These are phyloP conservation scores for Diaporthe citrichinensis DNA, from an alignment of 2,329 filamentous ascomycete species.

Conservation along the genomic window DNA sequence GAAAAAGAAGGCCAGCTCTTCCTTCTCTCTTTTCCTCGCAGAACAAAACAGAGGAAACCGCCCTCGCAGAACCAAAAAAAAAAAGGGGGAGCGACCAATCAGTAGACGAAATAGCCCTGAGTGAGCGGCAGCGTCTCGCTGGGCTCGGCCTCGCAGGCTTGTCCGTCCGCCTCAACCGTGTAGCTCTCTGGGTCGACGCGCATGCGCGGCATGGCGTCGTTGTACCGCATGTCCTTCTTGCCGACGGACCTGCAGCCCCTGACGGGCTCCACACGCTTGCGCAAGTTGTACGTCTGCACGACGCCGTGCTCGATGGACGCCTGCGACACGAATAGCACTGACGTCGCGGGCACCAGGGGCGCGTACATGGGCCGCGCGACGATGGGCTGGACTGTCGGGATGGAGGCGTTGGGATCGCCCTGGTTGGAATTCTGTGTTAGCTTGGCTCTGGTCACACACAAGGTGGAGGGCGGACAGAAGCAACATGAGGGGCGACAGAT, in stretches of 20 bases:
- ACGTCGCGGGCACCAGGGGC: conserved; percentile 77
- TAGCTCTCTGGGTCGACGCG: conserved; percentile 93
- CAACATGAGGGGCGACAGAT: background rate
- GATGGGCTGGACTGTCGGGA: conserved; percentile 89
- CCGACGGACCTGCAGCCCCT: conserved; percentile 79
- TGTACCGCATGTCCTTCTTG: conserved; percentile 93
- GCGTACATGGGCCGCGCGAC: conserved; percentile 91
- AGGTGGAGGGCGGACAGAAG: background rate
- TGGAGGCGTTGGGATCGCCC: conserved; percentile 86
- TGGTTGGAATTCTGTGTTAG: conserved; percentile 49
- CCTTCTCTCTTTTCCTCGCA: conserved; percentile 1
- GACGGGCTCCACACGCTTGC: conserved; percentile 85
- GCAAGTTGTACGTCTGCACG: conserved; percentile 80
- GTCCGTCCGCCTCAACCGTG: conserved; percentile 86
- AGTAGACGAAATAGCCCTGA: conserved; percentile 85
- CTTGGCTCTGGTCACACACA: background rate
- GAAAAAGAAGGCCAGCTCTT: background rate
- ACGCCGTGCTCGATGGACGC: conserved; percentile 77
- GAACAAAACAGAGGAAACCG: background rate
- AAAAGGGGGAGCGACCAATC: conserved; percentile 38
- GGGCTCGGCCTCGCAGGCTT: conserved; percentile 80
- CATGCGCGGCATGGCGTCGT: conserved; percentile 88
- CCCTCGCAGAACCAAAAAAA: background rate
- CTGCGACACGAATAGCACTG: conserved; percentile 86
- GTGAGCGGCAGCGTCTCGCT: conserved; percentile 79